A percentile compares a stretch with the other conserved stretches of the same genome.
Evolutionary conservation across 169 alveolate species (phyloP).

Genomic region (Eimeria zaria): DNA sequence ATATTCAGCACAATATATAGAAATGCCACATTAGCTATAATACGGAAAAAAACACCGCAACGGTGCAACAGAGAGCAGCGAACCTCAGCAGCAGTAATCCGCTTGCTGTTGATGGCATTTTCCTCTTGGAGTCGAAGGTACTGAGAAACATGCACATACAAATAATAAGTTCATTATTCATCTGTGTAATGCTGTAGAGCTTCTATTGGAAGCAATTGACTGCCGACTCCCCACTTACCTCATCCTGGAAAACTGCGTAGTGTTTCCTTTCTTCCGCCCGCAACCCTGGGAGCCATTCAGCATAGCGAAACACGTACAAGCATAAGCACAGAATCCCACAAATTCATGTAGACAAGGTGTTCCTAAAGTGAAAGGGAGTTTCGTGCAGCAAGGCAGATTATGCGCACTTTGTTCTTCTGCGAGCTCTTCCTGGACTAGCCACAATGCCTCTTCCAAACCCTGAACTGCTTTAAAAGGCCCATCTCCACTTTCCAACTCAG

Average conservation of each 20-base stretch:
- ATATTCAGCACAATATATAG: not conserved
- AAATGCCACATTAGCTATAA: not conserved
- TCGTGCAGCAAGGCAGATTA: not conserved
- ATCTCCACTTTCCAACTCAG: not conserved
- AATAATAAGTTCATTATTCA: not conserved
- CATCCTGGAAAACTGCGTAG: constrained; percentile 54
- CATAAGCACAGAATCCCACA: not conserved
- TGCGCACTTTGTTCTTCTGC: constrained; percentile 58
- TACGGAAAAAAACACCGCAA: not conserved
- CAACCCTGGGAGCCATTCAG: constrained; percentile 21
- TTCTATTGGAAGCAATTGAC: not conserved
- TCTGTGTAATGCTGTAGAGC: not conserved
- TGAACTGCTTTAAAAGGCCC: constrained; percentile 20
- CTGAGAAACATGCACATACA: constrained; percentile 39
- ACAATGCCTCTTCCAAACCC: constrained; percentile 60
- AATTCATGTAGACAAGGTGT: not conserved
- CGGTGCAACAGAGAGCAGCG: constrained; percentile 1
- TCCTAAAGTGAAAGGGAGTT: not conserved
- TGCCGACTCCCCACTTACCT: constrained; percentile 4
- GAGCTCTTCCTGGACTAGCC: constrained; percentile 74
- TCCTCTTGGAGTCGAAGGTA: constrained; percentile 75
- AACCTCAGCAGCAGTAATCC: constrained; percentile 71
- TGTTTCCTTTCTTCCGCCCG: constrained; percentile 60
- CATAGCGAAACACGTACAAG: not conserved
- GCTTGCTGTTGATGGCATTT: constrained; percentile 63